Base-by-base conservation (phyloP, 1,284 basidiomycete genomes). In the Ceratobasidium sp. region DNA sequence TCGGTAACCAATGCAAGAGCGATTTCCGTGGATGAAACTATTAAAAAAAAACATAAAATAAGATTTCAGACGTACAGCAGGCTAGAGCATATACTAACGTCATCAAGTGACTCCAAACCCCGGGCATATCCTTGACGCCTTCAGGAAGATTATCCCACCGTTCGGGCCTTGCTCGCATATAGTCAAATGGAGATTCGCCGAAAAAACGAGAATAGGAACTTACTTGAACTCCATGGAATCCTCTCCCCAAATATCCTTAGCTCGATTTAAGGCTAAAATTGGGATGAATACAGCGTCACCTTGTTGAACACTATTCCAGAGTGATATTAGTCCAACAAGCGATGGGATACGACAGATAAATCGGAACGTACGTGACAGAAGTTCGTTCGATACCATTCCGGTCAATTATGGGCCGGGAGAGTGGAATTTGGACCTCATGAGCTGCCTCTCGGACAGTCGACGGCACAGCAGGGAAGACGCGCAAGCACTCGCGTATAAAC, bases 51-150 rank as follows among this genome's bases (percentile, higher is more conserved):
- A 2, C 5, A 15, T 69, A 28, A 12, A 26, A 49, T 15, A 26
- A 46, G 56, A 44, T 33, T 39, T 53, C 15, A 23, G 6, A 5
- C 9, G 42, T 44, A 46, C 33, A 67, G 84, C 83, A 49, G 77
- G 58, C 49, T 20, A 23, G n/a, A 55, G 61, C 81, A 82, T 80
- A 1, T 12, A 73, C 79, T 42, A n/a, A 94, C 0, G 89, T 89
- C 67, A 93, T 84, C 82, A 90, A 79, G 80, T 92, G 88, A 15
- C 88, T 86, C 88, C 88, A 91, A 0, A 93, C 85, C 0, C 91
- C 89, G 0, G 92, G 92, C 18, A 92, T 86, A 0, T 82, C 83
- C 13, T 84, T 83, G 0, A 86, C 86, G 0, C 84, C 85, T 44
- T 88, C 87, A 0, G 90, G 90, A 1, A 86, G 77, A 5, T 86